phyloP scores from a whole-genome alignment of 805 yeast species.

The Kluyveromyces dobzhanskii region DNA sequence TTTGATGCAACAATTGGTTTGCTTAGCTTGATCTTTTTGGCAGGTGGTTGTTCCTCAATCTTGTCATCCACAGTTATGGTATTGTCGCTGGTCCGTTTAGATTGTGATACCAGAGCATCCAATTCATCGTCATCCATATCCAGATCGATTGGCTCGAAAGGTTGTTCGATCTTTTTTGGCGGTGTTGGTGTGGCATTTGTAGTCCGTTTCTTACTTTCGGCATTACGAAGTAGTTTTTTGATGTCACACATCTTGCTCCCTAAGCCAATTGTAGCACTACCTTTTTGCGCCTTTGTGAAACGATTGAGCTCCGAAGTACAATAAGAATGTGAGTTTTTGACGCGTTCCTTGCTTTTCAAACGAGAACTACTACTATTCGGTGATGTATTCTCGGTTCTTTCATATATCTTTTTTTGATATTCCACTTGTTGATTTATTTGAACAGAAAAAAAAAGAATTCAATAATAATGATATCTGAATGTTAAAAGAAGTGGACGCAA shows the following conservation, averaged over 20 bases:
- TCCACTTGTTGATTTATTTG: too few relatives aligned
- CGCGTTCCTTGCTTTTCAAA: too few relatives aligned
- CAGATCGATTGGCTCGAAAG: conserved; percentile 5
- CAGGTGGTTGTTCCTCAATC: not conserved
- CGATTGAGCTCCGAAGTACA: too few relatives aligned
- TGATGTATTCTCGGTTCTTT: too few relatives aligned
- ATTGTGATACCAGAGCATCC: conserved; percentile 2
- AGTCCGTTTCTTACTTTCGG: not conserved
- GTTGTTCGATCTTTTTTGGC: not conserved
- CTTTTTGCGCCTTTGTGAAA: too few relatives aligned
- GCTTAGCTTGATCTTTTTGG: not conserved
- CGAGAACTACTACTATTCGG: too few relatives aligned
- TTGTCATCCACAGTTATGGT: not conserved
- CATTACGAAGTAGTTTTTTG: not conserved
- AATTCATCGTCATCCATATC: conserved; percentile 11
- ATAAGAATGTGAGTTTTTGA: too few relatives aligned
- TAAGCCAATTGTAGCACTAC: too few relatives aligned
- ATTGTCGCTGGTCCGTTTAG: not conserved
- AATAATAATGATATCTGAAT: too few relatives aligned
- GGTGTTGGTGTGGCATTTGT: not conserved
- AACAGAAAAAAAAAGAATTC: too few relatives aligned
- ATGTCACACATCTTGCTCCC: not conserved
- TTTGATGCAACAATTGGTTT: not conserved
- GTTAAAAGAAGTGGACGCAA: too few relatives aligned
- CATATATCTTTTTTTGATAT: too few relatives aligned